phyloP scores from a whole-genome alignment of 345 rosid genomes.

The Eucalyptus polybractea region DNA sequence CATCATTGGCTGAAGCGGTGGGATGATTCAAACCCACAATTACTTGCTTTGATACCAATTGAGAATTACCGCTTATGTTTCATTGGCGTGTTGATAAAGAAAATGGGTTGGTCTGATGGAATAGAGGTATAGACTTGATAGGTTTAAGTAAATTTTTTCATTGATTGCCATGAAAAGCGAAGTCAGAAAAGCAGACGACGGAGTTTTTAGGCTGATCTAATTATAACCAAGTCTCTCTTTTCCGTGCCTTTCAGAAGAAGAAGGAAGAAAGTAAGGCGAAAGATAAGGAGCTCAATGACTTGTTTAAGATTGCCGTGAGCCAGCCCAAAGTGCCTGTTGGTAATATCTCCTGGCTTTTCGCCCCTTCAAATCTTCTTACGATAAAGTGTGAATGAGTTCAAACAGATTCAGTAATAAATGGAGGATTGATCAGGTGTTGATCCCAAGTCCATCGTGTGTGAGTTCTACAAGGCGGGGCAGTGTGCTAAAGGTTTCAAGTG shows the following conservation, averaged over 20 bases:
- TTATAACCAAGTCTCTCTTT: not conserved
- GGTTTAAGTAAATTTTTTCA: not conserved
- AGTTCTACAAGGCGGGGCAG: conserved; percentile 55
- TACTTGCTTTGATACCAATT: not conserved
- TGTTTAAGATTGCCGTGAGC: conserved; percentile 61
- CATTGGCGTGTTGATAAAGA: too few relatives aligned
- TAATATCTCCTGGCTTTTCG: not conserved
- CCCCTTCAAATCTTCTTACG: not conserved
- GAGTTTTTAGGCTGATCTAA: not conserved
- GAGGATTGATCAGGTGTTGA: conserved; percentile 43
- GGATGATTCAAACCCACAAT: not conserved
- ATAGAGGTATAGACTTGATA: not conserved
- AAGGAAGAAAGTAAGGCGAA: conserved; percentile 47
- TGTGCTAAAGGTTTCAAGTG: conserved; percentile 60
- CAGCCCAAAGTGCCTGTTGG: conserved; percentile 68
- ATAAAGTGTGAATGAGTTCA: not conserved
- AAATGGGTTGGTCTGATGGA: not conserved
- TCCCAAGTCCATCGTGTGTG: conserved; percentile 62
- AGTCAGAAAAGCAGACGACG: not conserved
- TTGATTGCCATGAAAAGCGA: not conserved
- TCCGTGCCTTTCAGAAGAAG: conserved; percentile 25
- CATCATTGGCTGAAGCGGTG: not conserved
- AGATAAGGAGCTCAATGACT: conserved; percentile 55
- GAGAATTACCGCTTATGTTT: not conserved
- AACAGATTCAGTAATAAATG: not conserved